Evolutionary conservation across 495 filamentous ascomycete species (phyloP).

Genomic region (Hypoxylon subgilvum): DNA sequence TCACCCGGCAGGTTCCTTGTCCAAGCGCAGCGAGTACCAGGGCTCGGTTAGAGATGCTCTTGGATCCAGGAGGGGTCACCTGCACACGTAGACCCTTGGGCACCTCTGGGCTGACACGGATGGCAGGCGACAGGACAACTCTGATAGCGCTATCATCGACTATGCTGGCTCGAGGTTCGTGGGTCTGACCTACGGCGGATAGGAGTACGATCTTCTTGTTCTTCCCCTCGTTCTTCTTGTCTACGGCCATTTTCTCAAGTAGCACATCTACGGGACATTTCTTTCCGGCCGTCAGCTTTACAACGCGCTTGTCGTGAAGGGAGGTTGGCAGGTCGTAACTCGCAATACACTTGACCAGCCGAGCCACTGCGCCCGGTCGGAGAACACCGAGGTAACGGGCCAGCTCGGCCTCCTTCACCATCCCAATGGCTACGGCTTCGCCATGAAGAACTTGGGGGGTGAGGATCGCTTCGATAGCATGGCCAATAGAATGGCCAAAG

Average conservation of each 20-base stretch:
- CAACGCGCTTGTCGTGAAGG: constrained; percentile 80
- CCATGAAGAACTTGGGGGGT: constrained; percentile 95
- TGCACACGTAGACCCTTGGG: constrained; percentile 66
- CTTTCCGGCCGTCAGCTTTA: constrained; percentile 83
- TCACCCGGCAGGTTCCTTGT: constrained; percentile 82
- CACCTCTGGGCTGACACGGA: constrained; percentile 74
- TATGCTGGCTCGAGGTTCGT: constrained; percentile 84
- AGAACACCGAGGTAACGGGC: constrained; percentile 89
- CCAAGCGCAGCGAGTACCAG: constrained; percentile 91
- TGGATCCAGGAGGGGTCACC: constrained; percentile 91
- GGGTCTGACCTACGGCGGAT: constrained; percentile 83
- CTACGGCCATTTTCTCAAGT: constrained; percentile 90
- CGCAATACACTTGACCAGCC: constrained; percentile 89
- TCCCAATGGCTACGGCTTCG: constrained; percentile 93
- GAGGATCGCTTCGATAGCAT: constrained; percentile 93
- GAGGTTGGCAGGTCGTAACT: constrained; percentile 91
- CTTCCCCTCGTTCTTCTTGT: constrained; percentile 96
- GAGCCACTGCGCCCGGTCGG: constrained; percentile 83
- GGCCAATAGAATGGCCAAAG: constrained; percentile 97
- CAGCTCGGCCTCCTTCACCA: constrained; percentile 96
- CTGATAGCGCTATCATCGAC: constrained; percentile 86
- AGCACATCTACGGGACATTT: constrained; percentile 89
- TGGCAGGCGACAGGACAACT: constrained; percentile 80
- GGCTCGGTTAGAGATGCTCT: constrained; percentile 96
- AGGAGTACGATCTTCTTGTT: constrained; percentile 98